phyloP scores from a whole-genome alignment of 257 asterid species.

The Lithospermum erythrorhizon region DNA sequence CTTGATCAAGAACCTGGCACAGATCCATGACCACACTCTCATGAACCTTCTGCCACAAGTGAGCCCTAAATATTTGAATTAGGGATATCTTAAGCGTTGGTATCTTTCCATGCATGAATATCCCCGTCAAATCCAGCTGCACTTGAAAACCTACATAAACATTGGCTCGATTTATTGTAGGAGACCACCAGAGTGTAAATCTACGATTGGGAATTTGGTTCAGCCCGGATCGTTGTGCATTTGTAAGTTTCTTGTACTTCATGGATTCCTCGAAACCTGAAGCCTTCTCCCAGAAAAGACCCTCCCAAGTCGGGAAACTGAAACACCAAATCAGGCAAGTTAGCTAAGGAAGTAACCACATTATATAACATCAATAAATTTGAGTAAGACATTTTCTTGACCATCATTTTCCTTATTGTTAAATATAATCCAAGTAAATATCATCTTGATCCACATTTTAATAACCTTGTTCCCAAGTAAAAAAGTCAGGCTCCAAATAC shows the following conservation, averaged over 20 bases:
- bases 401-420: neutral
- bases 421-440: neutral
- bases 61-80: slow-evolving; percentile 99
- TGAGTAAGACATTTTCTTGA: neutral
- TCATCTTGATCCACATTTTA: neutral
- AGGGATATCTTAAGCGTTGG: slow-evolving; percentile 93
- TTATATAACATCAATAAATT: neutral
- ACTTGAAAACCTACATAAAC: slow-evolving; percentile 99
- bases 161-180: slow-evolving; percentile 93
- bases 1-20: slow-evolving; percentile 99
- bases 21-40: slow-evolving; percentile 99
- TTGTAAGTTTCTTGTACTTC: slow-evolving; percentile 95
- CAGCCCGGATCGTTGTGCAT: slow-evolving; percentile 98
- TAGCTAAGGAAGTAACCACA: slow-evolving; percentile 5
- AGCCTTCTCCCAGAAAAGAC: slow-evolving; percentile 99
- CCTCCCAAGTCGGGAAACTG: slow-evolving; percentile 99
- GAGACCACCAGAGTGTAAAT: slow-evolving; percentile 99
- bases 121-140: slow-evolving; percentile 97
- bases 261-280: slow-evolving; percentile 99
- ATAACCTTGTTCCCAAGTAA: neutral
- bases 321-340: slow-evolving; percentile 15
- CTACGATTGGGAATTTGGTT: slow-evolving; percentile 95
- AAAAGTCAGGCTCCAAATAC: neutral
- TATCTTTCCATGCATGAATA: slow-evolving; percentile 99
- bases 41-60: slow-evolving; percentile 98